These are phyloP conservation scores for Hansenula anomala DNA, from an alignment of 1,139 yeast genomes.

Conservation along the genomic window DNA sequence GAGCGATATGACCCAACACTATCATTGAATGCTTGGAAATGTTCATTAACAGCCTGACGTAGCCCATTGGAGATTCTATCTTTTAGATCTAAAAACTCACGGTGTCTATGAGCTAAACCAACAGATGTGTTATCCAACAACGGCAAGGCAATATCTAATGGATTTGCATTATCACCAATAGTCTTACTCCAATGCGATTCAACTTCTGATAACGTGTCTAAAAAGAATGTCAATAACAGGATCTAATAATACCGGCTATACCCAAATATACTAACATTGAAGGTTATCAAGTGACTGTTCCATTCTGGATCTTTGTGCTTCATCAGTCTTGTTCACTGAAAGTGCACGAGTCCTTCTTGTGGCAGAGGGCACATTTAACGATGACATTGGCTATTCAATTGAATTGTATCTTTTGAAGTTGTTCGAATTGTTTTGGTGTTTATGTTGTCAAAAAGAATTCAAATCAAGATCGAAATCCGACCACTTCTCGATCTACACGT, in stretches of 20 bases:
- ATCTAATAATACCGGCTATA: neutral
- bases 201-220: constrained; percentile 22
- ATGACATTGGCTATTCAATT: neutral
- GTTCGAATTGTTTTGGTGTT: no score
- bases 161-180: constrained; percentile 52
- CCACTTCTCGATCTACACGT: neutral
- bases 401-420: no score
- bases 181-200: constrained; percentile 33
- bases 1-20: constrained; percentile 74
- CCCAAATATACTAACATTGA: constrained; percentile 10
- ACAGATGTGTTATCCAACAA: constrained; percentile 82
- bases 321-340: constrained; percentile 11
- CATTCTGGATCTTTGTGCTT: constrained; percentile 14
- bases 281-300: constrained; percentile 20
- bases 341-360: constrained; percentile 4
- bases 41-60: constrained; percentile 70
- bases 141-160: constrained; percentile 78
- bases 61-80: constrained; percentile 53
- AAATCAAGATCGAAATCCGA: no score
- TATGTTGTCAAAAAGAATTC: no score
- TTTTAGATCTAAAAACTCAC: constrained; percentile 52
- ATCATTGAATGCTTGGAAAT: constrained; percentile 80
- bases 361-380: neutral
- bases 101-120: constrained; percentile 71
- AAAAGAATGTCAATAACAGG: neutral